Evolutionary conservation across 805 yeast genomes (phyloP).

Genomic region (Saccharomycopsis olivae): DNA sequence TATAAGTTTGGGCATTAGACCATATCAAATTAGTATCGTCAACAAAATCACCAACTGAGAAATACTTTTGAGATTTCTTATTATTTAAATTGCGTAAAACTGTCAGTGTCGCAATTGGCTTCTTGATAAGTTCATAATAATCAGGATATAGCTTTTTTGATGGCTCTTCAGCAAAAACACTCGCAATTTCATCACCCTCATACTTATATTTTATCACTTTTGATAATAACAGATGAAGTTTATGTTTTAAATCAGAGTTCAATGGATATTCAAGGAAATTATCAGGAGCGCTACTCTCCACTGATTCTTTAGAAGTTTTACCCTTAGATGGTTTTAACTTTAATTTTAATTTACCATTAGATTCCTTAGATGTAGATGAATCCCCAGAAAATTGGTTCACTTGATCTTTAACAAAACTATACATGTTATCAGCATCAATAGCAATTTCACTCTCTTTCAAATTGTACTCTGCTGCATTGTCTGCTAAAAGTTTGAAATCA

Average conservation of each 20-base stretch:
- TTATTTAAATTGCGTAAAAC: slow-evolving; percentile 42
- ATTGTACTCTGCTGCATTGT: slow-evolving; percentile 66
- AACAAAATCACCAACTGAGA: slow-evolving; percentile 47
- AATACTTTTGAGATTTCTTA: slow-evolving; percentile 31
- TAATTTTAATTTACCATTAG: slow-evolving; percentile 3
- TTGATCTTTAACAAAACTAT: slow-evolving; percentile 44
- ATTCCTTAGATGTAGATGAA: not conserved
- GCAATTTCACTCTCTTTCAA: slow-evolving; percentile 59
- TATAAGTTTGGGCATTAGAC: slow-evolving; percentile 68
- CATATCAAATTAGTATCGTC: slow-evolving; percentile 56
- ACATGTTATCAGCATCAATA: slow-evolving; percentile 47
- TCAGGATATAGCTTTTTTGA: slow-evolving; percentile 66
- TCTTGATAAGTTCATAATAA: slow-evolving; percentile 59
- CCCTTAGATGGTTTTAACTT: not conserved
- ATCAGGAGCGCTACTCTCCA: not conserved
- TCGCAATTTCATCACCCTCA: slow-evolving; percentile 35
- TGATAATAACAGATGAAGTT: slow-evolving; percentile 18
- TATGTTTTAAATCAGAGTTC: slow-evolving; percentile 8
- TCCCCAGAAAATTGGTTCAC: slow-evolving; percentile 24
- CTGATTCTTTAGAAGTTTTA: not conserved
- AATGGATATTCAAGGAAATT: slow-evolving; percentile 1
- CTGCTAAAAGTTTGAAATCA: slow-evolving; percentile 58
- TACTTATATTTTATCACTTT: slow-evolving; percentile 18
- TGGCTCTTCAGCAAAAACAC: slow-evolving; percentile 69
- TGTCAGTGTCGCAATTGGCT: slow-evolving; percentile 63